Base-by-base conservation (phyloP, 192 early-diverging fungal genomes). In the Funneliformis geosporum region DNA sequence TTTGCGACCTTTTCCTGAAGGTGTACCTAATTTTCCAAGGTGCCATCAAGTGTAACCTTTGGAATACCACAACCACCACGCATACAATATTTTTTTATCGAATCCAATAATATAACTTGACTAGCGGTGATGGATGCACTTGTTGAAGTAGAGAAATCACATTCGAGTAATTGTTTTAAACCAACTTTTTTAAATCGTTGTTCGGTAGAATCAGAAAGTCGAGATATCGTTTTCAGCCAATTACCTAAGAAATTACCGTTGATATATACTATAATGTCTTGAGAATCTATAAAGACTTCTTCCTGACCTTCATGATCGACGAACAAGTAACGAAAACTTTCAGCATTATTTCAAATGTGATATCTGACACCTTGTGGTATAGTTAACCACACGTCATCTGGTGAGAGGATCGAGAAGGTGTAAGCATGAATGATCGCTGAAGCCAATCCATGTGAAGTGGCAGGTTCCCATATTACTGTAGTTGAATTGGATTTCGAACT, bases 331-430 rank as follows among this genome's bases (percentile, higher is more conserved):
- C 74, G 75, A 65, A 76, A 65, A 23, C 67, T 4, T 38, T 46
- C 9, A 4, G 18, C 6, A 14, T 78, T 65, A 46, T 1, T 23
- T 4, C 6, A 39, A 70, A 78, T 70, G 18, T 78, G 42, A 25
- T 8, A 27, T 14, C 64, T 78, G 33, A 78, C 68, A 50, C 76
- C 76, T 16, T 78, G 76, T 46, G 39, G 64, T 23, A 78, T 14
- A 18, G 76, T 70, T 25, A 78, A 70, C 76, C 76, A 78, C 27
- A 78, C 38, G 33, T 78, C 76, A n/a, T 78, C 76, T 38, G 76
- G 60, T 78, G 62, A 70, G 6, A 78, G n/a, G n/a, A 39, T 46
- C 64, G 46, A 70, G 76, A 43, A 55, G 66, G 6, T 69, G 55
- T 78, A 78, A 21, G 76, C 76, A 38, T 78, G 28, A 11, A 70